Conservation (phyloP, 495 filamentous ascomycete species). For the Penicillium salamii region DNA sequence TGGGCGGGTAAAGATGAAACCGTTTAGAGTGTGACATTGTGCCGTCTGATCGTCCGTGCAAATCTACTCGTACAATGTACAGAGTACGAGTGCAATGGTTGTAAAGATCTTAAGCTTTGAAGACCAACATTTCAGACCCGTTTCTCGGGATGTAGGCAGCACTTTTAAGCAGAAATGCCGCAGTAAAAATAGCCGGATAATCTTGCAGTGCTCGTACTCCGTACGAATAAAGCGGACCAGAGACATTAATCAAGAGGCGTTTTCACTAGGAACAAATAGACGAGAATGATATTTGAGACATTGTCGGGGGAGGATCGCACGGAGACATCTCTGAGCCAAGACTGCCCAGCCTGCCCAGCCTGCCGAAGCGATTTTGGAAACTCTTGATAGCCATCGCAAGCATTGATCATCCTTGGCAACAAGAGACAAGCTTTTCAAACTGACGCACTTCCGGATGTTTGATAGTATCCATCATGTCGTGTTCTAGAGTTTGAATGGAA, state of each 20-base stretch:
- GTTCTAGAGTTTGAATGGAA: not conserved
- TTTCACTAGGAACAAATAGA: no score
- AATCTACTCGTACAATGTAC: no score
- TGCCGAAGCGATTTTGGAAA: constrained; percentile 2
- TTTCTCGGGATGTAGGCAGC: no score
- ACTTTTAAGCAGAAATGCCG: no score
- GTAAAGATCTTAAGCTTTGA: not conserved
- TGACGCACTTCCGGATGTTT: not conserved
- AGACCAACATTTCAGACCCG: not conserved
- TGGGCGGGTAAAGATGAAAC: not conserved
- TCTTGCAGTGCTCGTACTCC: no score
- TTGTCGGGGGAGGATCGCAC: not conserved
- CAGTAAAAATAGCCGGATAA: no score
- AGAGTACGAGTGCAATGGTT: not conserved
- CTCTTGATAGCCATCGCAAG: constrained; percentile 4
- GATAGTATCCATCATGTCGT: not conserved
- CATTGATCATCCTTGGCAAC: constrained; percentile 11
- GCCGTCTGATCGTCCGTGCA: constrained; percentile 3
- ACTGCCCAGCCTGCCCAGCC: not conserved
- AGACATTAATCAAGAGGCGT: no score
- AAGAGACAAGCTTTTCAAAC: constrained; percentile 9
- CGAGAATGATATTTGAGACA: not conserved
- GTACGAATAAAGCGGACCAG: no score
- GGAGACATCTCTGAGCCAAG: not conserved
- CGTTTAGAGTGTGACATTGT: not conserved